Evolutionary conservation across 2,329 filamentous ascomycete genomes (phyloP).

Genomic region (Scedosporium dehoogii): DNA sequence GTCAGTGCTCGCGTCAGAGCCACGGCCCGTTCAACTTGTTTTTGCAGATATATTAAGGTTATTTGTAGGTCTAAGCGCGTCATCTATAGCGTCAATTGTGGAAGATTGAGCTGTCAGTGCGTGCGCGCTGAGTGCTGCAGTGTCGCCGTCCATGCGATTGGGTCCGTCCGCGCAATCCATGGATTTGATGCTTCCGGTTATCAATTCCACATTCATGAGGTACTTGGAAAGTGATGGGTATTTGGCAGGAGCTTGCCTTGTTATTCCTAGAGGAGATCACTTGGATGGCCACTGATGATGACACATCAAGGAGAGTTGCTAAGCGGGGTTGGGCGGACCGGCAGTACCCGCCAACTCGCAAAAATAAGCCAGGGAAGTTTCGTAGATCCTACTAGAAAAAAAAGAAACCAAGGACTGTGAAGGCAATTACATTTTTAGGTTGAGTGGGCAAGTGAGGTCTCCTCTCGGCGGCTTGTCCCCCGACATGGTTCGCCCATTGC

Average conservation of each 20-base stretch:
- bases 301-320: no score
- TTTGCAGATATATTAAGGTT: neutral
- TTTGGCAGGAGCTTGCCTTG: no score
- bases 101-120: neutral
- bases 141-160: neutral
- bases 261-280: no score
- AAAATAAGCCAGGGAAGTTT: no score
- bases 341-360: no score
- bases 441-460: neutral
- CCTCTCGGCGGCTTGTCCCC: neutral
- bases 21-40: no score
- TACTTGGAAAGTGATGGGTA: no score
- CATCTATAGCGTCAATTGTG: neutral
- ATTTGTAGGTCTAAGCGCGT: neutral
- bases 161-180: neutral
- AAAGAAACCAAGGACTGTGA: neutral
- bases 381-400: no score
- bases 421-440: neutral
- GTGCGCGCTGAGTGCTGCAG: neutral
- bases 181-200: neutral
- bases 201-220: neutral
- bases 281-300: no score
- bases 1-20: no score
- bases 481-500: neutral
- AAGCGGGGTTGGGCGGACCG: no score